These are phyloP conservation scores for Aureobasidium vineae DNA, from an alignment of 2,329 filamentous ascomycete species.

Conservation along the genomic window DNA sequence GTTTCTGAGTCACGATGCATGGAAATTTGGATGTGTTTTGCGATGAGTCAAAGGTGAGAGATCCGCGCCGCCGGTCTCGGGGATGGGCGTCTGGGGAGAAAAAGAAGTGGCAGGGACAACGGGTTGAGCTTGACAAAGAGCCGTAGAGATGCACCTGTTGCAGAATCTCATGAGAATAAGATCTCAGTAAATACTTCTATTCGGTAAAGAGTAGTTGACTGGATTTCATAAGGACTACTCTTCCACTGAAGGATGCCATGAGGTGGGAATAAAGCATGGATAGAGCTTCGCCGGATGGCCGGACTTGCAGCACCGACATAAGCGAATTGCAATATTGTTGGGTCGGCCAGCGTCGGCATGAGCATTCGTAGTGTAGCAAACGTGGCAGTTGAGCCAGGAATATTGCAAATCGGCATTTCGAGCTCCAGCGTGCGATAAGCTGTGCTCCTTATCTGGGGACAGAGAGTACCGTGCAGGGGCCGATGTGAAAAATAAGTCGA, in stretches of 20 bases:
- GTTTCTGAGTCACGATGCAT: constrained; percentile 15
- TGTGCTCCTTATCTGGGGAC: constrained; percentile 17
- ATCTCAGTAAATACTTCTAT: too few relatives aligned
- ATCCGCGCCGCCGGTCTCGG: constrained; percentile 18
- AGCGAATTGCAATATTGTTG: constrained; percentile 14
- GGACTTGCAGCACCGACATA: neutral
- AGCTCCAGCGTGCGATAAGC: constrained; percentile 19
- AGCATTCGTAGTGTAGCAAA: neutral
- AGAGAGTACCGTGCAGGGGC: constrained; percentile 21
- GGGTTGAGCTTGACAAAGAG: constrained; percentile 8
- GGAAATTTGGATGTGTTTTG: constrained; percentile 4
- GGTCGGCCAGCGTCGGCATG: constrained; percentile 2
- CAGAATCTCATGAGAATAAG: neutral
- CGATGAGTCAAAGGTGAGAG: constrained; percentile 21
- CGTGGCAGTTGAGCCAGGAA: neutral
- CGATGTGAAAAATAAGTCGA: constrained; percentile 24
- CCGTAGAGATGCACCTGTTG: neutral
- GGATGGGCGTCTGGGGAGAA: constrained; percentile 1
- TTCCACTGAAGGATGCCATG: neutral
- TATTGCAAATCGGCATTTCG: constrained; percentile 20
- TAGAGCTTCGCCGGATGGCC: constrained; percentile 19
- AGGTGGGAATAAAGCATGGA: constrained; percentile 12
- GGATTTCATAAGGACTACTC: too few relatives aligned
- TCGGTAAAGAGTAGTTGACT: neutral
- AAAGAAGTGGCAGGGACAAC: constrained; percentile 21